A percentile compares a stretch with the other conserved stretches of the same genome.
phyloP scores from a whole-genome alignment of 2,329 filamentous ascomycete genomes.

The Colletotrichum spinosum region DNA sequence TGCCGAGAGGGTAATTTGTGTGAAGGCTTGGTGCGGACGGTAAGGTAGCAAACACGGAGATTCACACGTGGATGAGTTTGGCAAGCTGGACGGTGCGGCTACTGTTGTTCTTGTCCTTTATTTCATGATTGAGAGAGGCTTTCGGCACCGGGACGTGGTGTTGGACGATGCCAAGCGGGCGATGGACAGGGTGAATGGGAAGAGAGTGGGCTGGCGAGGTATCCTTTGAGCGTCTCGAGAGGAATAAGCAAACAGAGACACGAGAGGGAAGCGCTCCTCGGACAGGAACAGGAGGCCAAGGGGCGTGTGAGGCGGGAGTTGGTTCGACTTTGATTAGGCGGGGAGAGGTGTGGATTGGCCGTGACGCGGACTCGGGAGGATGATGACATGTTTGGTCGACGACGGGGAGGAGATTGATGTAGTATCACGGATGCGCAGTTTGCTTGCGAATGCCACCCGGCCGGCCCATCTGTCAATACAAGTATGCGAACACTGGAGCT shows the following conservation, averaged over 20 bases:
- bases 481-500: not conserved
- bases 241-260: not conserved
- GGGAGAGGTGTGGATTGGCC: not conserved
- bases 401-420: no score
- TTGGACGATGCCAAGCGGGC: not conserved
- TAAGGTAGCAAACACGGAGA: not conserved
- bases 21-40: no score
- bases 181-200: not conserved
- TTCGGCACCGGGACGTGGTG: no score
- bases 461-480: not conserved
- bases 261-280: not conserved
- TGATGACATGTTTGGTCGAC: no score
- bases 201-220: no score
- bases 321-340: constrained; percentile 24
- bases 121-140: not conserved
- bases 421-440: no score
- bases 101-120: constrained; percentile 12
- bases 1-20: no score
- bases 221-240: not conserved
- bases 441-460: no score
- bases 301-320: not conserved
- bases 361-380: not conserved
- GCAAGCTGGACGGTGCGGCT: not conserved
- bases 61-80: constrained; percentile 14
- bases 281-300: constrained; percentile 1